Evolutionary conservation across 2,329 filamentous ascomycete species (phyloP), one percentile per base, ranked within the genome.

Genomic region (Tolypocladium amazonense): DNA sequence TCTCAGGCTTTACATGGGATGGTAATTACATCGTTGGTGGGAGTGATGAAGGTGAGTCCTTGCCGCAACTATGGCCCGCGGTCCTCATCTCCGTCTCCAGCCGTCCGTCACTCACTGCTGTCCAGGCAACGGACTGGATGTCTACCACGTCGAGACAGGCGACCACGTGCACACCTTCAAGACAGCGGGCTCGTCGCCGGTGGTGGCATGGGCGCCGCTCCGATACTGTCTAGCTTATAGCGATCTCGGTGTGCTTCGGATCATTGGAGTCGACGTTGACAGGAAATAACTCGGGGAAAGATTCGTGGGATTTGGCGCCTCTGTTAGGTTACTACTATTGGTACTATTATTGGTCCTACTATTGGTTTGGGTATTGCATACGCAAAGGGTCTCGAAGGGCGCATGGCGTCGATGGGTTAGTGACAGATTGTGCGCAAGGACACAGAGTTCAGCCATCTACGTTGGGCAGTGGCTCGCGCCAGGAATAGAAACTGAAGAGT

Each of bases 181-280:
- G 71, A 88, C 88, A 12, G 77, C 78, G 0, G 81, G 83, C 27
- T 76, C 86, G 15, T 85, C 83, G 59, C 83, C 85, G 1, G 80
- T 88, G 14, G 87, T 92, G 9, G 82, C 87, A 3, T 92, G 89
- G 89, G 88, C 90, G 64, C 89, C 89, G 2, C 86, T 82, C 50
- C 80, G 85, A 60, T 92, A 92, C 70, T 85, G 83, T 65, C 73
- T 93, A 61, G 89, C 89, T 2, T 92, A 90, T 70, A 84, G 84
- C 58, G 89, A 92, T 68, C 73, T 84, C 41, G 87, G 87, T 0
- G 81, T 81, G 57, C 72, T 92, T 60, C 85, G 87, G 67, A 89
- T 92, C 60, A 77, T 90, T 56, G 87, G 86, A 14, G 74, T 82
- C 43, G 83, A 84, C 64, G 79, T 70, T 45, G 74, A 76, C 50